Evolutionary conservation across 163 green algal species (phyloP), one percentile per base, ranked within the genome.

Genomic region (Scenedesmus sp.): DNA sequence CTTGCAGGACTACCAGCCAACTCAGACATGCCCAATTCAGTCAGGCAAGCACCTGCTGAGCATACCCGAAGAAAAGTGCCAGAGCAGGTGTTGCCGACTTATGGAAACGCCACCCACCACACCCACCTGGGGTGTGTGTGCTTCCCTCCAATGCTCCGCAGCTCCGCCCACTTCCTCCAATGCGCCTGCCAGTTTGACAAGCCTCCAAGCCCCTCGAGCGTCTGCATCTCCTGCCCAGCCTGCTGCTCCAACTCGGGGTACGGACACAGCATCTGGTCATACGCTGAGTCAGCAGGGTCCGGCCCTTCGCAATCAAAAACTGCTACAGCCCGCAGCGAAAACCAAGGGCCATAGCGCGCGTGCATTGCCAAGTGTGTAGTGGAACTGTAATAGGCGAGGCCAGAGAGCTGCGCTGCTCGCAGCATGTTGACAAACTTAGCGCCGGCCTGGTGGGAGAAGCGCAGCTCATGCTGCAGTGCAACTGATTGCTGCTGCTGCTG

Each of bases 381-480:
- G 40, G 20, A 10, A 65, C 81, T 89, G 49, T 85, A 88, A 35
- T 85, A 92, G 24, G 88, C 88, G 3, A 92, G 44, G 24, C 88
- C 88, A 33, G 88, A 88, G 9, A 88, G 42, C 56, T 83, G 43
- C 6, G 88, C 88, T 37, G 81, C 81, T 33, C 88, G 61, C 37
- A 92, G 61, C 81, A 92, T 88, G 80, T 92, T 82, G 81, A 92
- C 44, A 46, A 92, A 92, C 43, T 43, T 83, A 0, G 68, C 44
- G 0, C 33, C 88, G 13, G 61, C 49, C 24, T 92, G 88, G 33
- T 78, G 70, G 15, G 56, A 89, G 51, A 88, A 88, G 1, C 80
- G 80, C 20, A 89, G 16, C 22, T 85, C 88, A 20, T 68, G 53
- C 42, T 3, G 40, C 6, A 40, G 35, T 30, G 53, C 51, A 73